These are phyloP conservation scores for Vicia faba DNA, from an alignment of 306 rosid species.

Conservation along the genomic window DNA sequence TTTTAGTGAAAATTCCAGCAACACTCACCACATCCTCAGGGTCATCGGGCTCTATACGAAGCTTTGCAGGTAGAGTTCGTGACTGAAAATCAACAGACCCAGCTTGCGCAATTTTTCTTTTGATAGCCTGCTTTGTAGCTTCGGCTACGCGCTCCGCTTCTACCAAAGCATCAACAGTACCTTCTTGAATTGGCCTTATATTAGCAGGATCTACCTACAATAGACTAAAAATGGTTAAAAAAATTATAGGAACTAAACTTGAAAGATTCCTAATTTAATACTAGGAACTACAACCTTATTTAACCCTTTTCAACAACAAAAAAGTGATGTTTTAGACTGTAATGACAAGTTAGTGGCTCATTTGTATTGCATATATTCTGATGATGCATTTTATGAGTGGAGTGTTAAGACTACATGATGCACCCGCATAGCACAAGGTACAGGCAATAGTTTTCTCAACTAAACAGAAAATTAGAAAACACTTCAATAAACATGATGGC, in stretches of 20 bases:
- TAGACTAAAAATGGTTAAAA: not conserved
- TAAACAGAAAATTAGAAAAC: slow-evolving; percentile 6
- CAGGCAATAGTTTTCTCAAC: slow-evolving; percentile 10
- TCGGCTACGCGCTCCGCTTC: slow-evolving; percentile 96
- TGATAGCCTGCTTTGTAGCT: slow-evolving; percentile 95
- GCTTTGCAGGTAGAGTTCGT: slow-evolving; percentile 82
- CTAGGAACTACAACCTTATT: not conserved
- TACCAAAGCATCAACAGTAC: slow-evolving; percentile 68
- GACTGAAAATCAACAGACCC: slow-evolving; percentile 83
- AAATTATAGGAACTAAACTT: not conserved
- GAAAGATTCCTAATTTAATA: not conserved
- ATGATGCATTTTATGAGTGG: slow-evolving; percentile 16
- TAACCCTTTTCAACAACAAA: slow-evolving; percentile 4
- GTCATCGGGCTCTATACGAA: slow-evolving; percentile 89
- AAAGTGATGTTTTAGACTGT: slow-evolving; percentile 27
- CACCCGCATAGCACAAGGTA: not conserved
- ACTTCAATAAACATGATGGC: not conserved
- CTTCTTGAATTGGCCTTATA: slow-evolving; percentile 79
- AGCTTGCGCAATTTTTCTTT: slow-evolving; percentile 91
- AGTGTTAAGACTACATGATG: too few species aligned
- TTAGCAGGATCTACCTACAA: slow-evolving; percentile 95
- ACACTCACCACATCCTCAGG: slow-evolving; percentile 91
- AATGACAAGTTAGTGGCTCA: not conserved
- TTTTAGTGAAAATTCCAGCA: slow-evolving; percentile 11
- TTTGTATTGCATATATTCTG: not conserved